Conservation (phyloP, 306 rosid species). For the Pyrus communis region DNA sequence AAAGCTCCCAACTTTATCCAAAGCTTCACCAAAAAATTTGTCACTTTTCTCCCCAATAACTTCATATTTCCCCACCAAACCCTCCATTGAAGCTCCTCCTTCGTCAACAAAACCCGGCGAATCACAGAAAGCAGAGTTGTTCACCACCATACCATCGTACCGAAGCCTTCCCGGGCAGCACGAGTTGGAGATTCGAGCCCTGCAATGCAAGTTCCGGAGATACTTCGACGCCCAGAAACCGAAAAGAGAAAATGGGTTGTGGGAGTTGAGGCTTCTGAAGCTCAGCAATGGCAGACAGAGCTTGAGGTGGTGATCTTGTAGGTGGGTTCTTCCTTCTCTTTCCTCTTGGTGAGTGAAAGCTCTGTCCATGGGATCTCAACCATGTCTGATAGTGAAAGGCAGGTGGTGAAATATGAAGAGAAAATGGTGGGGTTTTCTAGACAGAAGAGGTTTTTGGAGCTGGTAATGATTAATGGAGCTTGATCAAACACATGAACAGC, state of each 20-base stretch:
- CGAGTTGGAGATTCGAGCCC: slow-evolving; percentile 40
- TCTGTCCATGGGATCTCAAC: slow-evolving; percentile 57
- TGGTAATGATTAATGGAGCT: slow-evolving; percentile 27
- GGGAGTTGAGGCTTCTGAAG: slow-evolving; percentile 19
- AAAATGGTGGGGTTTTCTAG: slow-evolving; percentile 1
- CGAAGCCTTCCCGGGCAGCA: slow-evolving; percentile 43
- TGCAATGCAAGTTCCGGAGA: slow-evolving; percentile 31
- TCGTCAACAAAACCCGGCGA: slow-evolving; percentile 30
- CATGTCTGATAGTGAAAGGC: slow-evolving; percentile 45
- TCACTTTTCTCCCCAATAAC: slow-evolving; percentile 24
- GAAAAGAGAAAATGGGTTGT: slow-evolving; percentile 38
- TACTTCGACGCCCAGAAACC: slow-evolving; percentile 51
- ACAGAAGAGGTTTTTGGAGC: slow-evolving; percentile 8
- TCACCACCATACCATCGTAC: slow-evolving; percentile 44
- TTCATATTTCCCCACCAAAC: slow-evolving; percentile 30
- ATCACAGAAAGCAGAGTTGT: slow-evolving; percentile 41
- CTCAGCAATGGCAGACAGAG: slow-evolving; percentile 39
- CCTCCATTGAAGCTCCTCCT: slow-evolving; percentile 42
- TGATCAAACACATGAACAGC: slow-evolving; percentile 42
- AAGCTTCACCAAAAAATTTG: slow-evolving; percentile 14
- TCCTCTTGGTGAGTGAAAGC: slow-evolving; percentile 41
- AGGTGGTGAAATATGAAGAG: neutral
- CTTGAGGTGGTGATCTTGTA: slow-evolving; percentile 40
- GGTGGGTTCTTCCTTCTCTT: slow-evolving; percentile 36
- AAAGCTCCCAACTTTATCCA: slow-evolving; percentile 29